phyloP scores from a whole-genome alignment of 2,329 filamentous ascomycete species.

The Aspergillus chevalieri region DNA sequence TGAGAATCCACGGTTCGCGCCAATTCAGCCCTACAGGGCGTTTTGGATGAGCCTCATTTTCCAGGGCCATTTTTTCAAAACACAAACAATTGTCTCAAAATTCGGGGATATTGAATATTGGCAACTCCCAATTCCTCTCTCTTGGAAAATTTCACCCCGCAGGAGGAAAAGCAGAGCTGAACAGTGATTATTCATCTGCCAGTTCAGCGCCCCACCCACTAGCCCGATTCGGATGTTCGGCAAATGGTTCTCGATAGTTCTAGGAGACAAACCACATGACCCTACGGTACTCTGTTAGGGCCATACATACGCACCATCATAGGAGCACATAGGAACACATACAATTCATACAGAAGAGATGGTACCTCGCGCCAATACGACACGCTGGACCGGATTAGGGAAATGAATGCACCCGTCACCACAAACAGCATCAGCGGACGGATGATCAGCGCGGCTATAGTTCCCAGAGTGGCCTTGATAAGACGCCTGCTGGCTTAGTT shows the following conservation, averaged over 20 bases:
- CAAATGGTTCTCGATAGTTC: slow-evolving; percentile 3
- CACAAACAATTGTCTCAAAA: no score
- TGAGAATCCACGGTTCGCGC: neutral
- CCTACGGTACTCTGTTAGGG: neutral
- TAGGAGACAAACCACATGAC: slow-evolving; percentile 2
- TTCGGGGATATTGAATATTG: no score
- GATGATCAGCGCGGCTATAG: neutral
- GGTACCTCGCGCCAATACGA: neutral
- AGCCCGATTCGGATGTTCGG: neutral
- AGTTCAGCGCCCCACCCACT: neutral
- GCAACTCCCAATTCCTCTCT: no score
- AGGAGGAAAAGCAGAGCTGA: no score
- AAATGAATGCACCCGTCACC: neutral
- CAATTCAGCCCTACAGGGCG: slow-evolving; percentile 26
- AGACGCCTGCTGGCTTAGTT: neutral
- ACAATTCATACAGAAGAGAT: slow-evolving; percentile 1
- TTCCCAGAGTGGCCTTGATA: neutral
- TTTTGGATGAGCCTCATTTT: neutral
- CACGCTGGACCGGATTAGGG: neutral
- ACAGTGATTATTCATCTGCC: neutral
- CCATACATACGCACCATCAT: neutral
- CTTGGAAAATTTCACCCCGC: no score
- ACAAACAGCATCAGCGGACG: neutral
- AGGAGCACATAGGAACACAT: neutral
- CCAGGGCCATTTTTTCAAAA: no score